These are phyloP conservation scores for Candida dubliniensis DNA, from an alignment of 1,139 yeast species.

Conservation along the genomic window DNA sequence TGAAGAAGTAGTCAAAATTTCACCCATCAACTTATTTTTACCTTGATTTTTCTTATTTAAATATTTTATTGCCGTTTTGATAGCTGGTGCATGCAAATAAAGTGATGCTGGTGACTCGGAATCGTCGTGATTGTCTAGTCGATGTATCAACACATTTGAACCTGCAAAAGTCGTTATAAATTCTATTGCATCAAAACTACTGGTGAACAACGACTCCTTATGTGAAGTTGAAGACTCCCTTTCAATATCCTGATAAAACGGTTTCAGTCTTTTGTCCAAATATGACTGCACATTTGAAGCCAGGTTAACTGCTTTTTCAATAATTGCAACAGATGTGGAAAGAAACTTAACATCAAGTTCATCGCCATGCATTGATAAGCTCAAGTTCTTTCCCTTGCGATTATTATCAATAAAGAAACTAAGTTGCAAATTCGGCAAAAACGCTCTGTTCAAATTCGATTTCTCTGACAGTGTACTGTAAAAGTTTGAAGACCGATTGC, in stretches of 20 bases:
- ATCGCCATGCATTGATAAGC: slow-evolving; percentile 58
- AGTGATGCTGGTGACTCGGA: slow-evolving; percentile 53
- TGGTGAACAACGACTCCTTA: slow-evolving; percentile 21
- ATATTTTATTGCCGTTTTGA: slow-evolving; percentile 50
- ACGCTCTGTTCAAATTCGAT: slow-evolving; percentile 57
- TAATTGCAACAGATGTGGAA: slow-evolving; percentile 49
- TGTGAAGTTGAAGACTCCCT: slow-evolving; percentile 3
- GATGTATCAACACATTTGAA: slow-evolving; percentile 58
- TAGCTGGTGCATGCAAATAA: slow-evolving; percentile 74
- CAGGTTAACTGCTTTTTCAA: slow-evolving; percentile 50
- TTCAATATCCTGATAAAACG: slow-evolving; percentile 4
- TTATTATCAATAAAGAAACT: slow-evolving; percentile 45
- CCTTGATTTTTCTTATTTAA: slow-evolving; percentile 24
- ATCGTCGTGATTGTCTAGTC: slow-evolving; percentile 44
- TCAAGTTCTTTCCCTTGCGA: slow-evolving; percentile 35
- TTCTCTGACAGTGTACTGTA: slow-evolving; percentile 49
- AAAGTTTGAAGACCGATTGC: slow-evolving; percentile 51
- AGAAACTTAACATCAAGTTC: slow-evolving; percentile 63
- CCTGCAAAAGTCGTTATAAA: slow-evolving; percentile 65
- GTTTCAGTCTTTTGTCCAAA: slow-evolving; percentile 22
- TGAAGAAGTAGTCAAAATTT: slow-evolving; percentile 67
- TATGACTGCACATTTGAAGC: slow-evolving; percentile 42
- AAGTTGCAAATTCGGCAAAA: slow-evolving; percentile 65
- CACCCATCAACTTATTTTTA: slow-evolving; percentile 51
- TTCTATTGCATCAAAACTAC: slow-evolving; percentile 47